Evolutionary conservation across 306 rosid species (phyloP), one percentile per base, ranked within the genome.

Genomic region (Oxytropis ochrocephala): DNA sequence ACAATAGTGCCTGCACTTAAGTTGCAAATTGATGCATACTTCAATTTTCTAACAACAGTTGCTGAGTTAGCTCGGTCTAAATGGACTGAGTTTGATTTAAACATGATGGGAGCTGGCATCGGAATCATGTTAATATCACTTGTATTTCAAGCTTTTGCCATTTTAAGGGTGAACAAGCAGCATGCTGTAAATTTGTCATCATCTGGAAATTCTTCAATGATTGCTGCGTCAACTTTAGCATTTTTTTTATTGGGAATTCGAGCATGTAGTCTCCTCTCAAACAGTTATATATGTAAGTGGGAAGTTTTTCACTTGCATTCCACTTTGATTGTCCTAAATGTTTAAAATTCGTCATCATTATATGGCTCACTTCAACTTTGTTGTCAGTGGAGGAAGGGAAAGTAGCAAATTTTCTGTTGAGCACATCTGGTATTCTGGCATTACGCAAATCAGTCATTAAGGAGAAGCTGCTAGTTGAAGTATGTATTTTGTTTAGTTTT

Each of bases 341-440:
- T 44, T 70, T 73, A 55, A 52, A 76, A 41, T 53, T 39, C 55
- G 44, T 77, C 11, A 17, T 76, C 35, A n/a, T 53, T 54, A 56
- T 71, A 57, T 73, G 57, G 18, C 70, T 64, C 38, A 62, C 69
- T 43, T 73, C 65, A 58, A 72, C 35, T 56, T 78, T 79, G 80
- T 53, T 75, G 68, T 82, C 83, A 94, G 98, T 94, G 92, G 98
- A 94, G 84, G 98, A 94, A 85, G 98, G 98, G 66, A 94, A 94
- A 73, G 92, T 85, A 32, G 93, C 97, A 52, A 85, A 75, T 86
- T 94, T 94, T 89, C 97, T 88, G 38, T 94, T 94, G 88, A 90
- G 96, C 69, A 85, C 97, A 69, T 85, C 87, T 78, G 97, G 87
- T 72, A 72, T 94, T 72, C 73, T 83, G 70, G 84, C 84, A 73